A percentile compares a stretch with the other conserved stretches of the same genome.
phyloP scores from a whole-genome alignment of 2,329 filamentous ascomycete genomes.

The Aureobasidium subglaciale region DNA sequence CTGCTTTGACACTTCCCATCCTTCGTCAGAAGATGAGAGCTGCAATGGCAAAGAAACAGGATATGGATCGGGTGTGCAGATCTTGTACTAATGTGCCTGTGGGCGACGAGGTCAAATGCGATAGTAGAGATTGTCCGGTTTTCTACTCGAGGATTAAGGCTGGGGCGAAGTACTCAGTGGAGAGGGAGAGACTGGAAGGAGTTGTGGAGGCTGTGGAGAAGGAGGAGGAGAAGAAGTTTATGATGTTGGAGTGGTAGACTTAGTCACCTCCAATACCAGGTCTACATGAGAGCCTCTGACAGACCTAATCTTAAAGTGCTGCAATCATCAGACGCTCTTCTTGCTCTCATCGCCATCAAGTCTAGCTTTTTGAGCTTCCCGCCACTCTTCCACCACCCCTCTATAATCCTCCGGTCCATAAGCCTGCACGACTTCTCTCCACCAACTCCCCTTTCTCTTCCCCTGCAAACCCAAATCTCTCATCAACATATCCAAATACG shows the following conservation, averaged over 20 bases:
- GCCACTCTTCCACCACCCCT: slow-evolving; percentile 49
- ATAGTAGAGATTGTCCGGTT: slow-evolving; percentile 86
- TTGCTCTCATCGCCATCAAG: no score
- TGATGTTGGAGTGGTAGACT: slow-evolving; percentile 15
- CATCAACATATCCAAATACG: slow-evolving; percentile 64
- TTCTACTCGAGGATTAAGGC: slow-evolving; percentile 74
- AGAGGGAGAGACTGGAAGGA: slow-evolving; percentile 33
- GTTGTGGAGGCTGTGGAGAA: slow-evolving; percentile 37
- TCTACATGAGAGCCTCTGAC: no score
- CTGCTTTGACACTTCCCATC: slow-evolving; percentile 55
- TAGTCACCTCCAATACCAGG: no score
- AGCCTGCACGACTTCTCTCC: slow-evolving; percentile 47
- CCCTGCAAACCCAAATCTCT: slow-evolving; percentile 56
- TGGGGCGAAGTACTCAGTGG: slow-evolving; percentile 37
- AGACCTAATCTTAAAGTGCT: no score
- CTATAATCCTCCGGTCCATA: slow-evolving; percentile 56
- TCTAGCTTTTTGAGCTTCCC: slow-evolving; percentile 13
- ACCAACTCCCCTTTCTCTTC: slow-evolving; percentile 44
- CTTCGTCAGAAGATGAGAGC: slow-evolving; percentile 56
- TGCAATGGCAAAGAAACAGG: slow-evolving; percentile 56
- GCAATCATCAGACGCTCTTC: no score
- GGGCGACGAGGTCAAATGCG: slow-evolving; percentile 73
- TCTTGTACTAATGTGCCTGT: slow-evolving; percentile 69
- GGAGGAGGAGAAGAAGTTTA: slow-evolving; percentile 20
- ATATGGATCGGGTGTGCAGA: slow-evolving; percentile 67